Evolutionary conservation across 371 early-diverging fungal genomes (phyloP).

Genomic region (Mortierella polycephala): DNA sequence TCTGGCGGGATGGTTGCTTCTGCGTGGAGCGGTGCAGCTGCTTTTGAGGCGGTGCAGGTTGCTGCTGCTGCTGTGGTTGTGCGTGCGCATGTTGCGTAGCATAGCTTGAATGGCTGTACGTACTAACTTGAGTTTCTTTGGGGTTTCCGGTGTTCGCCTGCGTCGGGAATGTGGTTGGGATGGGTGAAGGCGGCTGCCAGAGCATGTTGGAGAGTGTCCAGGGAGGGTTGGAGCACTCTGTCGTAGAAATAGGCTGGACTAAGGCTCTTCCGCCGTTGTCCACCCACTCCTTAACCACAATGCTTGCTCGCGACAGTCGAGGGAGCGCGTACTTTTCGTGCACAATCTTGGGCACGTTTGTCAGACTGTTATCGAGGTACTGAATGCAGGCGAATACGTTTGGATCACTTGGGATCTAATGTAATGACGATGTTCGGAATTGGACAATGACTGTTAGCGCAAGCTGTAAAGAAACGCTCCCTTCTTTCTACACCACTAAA

Average conservation of each 20-base stretch:
- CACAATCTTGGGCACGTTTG: conserved; percentile 52
- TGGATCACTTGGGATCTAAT: conserved; percentile 43
- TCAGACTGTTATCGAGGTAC: conserved; percentile 47
- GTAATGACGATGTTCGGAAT: not conserved
- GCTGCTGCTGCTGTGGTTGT: conserved; percentile 26
- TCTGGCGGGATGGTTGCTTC: conserved; percentile 24
- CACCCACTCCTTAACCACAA: conserved; percentile 53
- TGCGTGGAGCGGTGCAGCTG: conserved; percentile 16
- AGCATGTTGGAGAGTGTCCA: conserved; percentile 53
- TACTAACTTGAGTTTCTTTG: conserved; percentile 6
- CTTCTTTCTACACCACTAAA: not conserved
- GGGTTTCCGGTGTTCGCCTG: conserved; percentile 15
- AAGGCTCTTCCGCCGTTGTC: conserved; percentile 50
- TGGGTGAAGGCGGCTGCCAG: conserved; percentile 52
- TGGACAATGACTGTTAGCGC: not conserved
- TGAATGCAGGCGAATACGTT: conserved; percentile 47
- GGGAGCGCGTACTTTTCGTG: conserved; percentile 52
- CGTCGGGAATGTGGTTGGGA: conserved; percentile 39
- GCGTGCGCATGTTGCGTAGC: not conserved
- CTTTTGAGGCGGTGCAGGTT: conserved; percentile 7
- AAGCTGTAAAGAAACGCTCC: not conserved
- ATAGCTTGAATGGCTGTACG: conserved; percentile 9
- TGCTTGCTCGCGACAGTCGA: conserved; percentile 44
- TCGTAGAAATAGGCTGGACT: conserved; percentile 41
- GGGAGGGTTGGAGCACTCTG: conserved; percentile 28